phyloP scores from a whole-genome alignment of 257 asterid species.

The Ajuga chamaepitys region DNA sequence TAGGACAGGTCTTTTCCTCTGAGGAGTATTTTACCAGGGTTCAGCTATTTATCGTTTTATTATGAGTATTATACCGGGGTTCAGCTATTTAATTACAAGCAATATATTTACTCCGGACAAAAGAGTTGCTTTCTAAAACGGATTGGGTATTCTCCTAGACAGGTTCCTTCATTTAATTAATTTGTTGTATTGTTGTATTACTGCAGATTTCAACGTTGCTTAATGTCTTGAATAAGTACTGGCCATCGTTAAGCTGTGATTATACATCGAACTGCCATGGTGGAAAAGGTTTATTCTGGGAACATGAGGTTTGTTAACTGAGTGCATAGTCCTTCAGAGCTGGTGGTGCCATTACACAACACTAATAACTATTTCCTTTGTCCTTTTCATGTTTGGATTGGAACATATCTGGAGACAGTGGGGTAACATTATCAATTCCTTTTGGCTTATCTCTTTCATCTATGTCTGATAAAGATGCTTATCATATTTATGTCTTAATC shows the following conservation, averaged over 20 bases:
- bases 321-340: constrained; percentile 4
- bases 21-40: background rate
- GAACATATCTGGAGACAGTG: constrained; percentile 52
- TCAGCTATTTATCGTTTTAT: background rate
- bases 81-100: background rate
- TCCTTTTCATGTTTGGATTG: constrained; percentile 36
- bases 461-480: constrained; percentile 11
- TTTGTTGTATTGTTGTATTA: constrained; percentile 3
- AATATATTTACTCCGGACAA: background rate
- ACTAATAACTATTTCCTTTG: constrained; percentile 32
- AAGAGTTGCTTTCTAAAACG: background rate
- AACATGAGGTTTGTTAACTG: constrained; percentile 64
- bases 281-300: constrained; percentile 84
- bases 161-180: background rate
- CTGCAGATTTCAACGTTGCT: constrained; percentile 61
- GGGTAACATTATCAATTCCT: constrained; percentile 47
- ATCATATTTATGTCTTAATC: background rate
- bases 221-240: constrained; percentile 53
- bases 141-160: constrained; percentile 4
- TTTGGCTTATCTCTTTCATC: constrained; percentile 5
- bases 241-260: constrained; percentile 81
- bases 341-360: constrained; percentile 16
- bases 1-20: background rate
- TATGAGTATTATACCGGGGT: background rate
- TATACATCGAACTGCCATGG: constrained; percentile 63